Evolutionary conservation across 2,329 filamentous ascomycete genomes (phyloP).

Genomic region (Botryotinia calthae): DNA sequence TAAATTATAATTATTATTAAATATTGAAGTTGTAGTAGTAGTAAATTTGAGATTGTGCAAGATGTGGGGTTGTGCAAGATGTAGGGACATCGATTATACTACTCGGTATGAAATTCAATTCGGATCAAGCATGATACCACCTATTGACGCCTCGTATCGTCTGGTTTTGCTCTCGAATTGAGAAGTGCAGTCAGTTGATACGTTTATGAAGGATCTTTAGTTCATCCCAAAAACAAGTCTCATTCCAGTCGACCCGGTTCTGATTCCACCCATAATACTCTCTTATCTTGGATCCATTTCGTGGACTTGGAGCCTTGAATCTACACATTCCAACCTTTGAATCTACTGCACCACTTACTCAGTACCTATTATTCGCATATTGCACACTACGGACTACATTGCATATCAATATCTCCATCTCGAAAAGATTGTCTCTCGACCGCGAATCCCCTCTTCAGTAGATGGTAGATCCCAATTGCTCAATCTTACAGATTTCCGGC

Average conservation of each 20-base stretch:
- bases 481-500: not conserved
- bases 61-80: too few species aligned
- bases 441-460: not conserved
- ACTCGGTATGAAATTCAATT: not conserved
- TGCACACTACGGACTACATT: too few species aligned
- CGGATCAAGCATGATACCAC: not conserved
- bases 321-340: not conserved
- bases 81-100: too few species aligned
- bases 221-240: not conserved
- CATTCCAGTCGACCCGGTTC: not conserved
- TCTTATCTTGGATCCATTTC: not conserved
- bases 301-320: not conserved
- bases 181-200: not conserved
- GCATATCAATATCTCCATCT: not conserved
- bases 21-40: too few species aligned
- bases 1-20: too few species aligned
- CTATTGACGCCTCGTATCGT: not conserved
- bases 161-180: not conserved
- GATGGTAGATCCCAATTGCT: not conserved
- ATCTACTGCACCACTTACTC: not conserved
- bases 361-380: not conserved
- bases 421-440: not conserved
- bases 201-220: not conserved
- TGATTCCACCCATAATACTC: not conserved
- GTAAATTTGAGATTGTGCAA: too few species aligned